A percentile compares a stretch with the other conserved stretches of the same genome.
Evolutionary conservation across 192 early-diverging fungal genomes (phyloP).

Genomic region (Ramicandelaber brevisporus): DNA sequence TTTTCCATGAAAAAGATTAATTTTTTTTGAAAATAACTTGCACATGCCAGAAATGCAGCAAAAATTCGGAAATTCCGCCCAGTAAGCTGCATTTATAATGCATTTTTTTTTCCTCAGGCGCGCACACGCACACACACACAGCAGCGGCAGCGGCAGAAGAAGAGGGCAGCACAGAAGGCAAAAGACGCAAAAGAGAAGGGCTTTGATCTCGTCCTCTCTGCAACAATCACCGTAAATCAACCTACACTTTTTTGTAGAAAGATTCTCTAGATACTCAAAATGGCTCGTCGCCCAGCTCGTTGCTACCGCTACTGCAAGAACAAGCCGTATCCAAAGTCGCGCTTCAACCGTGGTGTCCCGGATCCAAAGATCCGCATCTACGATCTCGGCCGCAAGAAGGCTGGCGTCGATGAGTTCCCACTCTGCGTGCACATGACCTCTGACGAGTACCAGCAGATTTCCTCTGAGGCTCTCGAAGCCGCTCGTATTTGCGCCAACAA

Average conservation of each 20-base stretch:
- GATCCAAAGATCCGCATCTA: slow-evolving; percentile 97
- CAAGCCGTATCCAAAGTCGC: slow-evolving; percentile 98
- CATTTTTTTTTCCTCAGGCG: too few species aligned
- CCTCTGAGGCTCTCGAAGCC: slow-evolving; percentile 96
- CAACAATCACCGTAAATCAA: too few species aligned
- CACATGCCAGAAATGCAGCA: too few species aligned
- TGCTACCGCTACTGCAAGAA: slow-evolving; percentile 99
- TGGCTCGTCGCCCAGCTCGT: slow-evolving; percentile 98
- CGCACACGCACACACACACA: too few species aligned
- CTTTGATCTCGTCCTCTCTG: too few species aligned
- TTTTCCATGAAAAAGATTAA: too few species aligned
- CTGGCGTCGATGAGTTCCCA: slow-evolving; percentile 91
- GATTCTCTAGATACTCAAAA: slow-evolving; percentile 12
- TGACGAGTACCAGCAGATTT: slow-evolving; percentile 94
- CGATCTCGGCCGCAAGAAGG: slow-evolving; percentile 95
- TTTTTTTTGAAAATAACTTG: too few species aligned
- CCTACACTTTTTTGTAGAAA: background rate
- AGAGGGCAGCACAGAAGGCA: too few species aligned
- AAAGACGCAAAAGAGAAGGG: too few species aligned
- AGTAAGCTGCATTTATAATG: too few species aligned
- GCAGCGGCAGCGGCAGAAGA: too few species aligned
- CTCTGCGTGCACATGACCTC: slow-evolving; percentile 86
- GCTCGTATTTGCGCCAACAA: slow-evolving; percentile 96
- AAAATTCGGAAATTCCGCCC: too few species aligned
- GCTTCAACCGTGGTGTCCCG: slow-evolving; percentile 97